phyloP scores from a whole-genome alignment of 2,329 filamentous ascomycete species.

The Penicillium vulpinum region DNA sequence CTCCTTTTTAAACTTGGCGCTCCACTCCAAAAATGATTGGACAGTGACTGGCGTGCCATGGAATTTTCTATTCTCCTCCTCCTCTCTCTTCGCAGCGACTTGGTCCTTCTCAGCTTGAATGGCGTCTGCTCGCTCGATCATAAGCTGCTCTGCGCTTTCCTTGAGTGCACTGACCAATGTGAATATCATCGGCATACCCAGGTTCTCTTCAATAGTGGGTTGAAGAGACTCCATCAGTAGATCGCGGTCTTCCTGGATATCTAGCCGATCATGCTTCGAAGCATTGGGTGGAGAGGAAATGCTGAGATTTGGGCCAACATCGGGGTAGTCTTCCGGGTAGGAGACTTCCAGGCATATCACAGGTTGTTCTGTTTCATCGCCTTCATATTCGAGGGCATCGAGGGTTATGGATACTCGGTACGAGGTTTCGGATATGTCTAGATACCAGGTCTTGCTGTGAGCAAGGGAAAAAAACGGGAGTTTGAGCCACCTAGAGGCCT shows the following conservation, averaged over 20 bases:
- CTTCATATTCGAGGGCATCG: slow-evolving; percentile 69
- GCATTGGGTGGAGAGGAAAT: slow-evolving; percentile 72
- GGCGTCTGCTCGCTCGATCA: slow-evolving; percentile 69
- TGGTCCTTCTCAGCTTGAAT: slow-evolving; percentile 56
- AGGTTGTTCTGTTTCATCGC: slow-evolving; percentile 62
- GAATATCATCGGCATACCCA: slow-evolving; percentile 98
- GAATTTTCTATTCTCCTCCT: slow-evolving; percentile 95
- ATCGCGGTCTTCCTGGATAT: slow-evolving; percentile 76
- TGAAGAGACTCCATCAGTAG: slow-evolving; percentile 69
- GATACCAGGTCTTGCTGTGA: slow-evolving; percentile 16
- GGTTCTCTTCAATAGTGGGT: slow-evolving; percentile 81
- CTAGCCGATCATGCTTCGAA: slow-evolving; percentile 70
- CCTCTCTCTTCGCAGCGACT: slow-evolving; percentile 64
- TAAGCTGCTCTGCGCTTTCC: slow-evolving; percentile 83
- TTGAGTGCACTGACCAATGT: slow-evolving; percentile 84
- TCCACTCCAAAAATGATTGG: slow-evolving; percentile 82
- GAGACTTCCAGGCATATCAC: slow-evolving; percentile 78
- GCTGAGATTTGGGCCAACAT: slow-evolving; percentile 80
- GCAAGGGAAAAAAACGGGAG: neutral
- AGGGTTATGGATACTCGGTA: slow-evolving; percentile 85
- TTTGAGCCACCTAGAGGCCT: neutral
- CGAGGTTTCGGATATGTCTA: slow-evolving; percentile 86
- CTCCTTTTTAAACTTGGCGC: slow-evolving; percentile 73
- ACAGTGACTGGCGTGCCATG: slow-evolving; percentile 85
- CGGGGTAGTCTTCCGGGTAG: slow-evolving; percentile 89